Evolutionary conservation across 2,329 filamentous ascomycete genomes (phyloP), one percentile per base, ranked within the genome.

Genomic region (Fulvia fulva): DNA sequence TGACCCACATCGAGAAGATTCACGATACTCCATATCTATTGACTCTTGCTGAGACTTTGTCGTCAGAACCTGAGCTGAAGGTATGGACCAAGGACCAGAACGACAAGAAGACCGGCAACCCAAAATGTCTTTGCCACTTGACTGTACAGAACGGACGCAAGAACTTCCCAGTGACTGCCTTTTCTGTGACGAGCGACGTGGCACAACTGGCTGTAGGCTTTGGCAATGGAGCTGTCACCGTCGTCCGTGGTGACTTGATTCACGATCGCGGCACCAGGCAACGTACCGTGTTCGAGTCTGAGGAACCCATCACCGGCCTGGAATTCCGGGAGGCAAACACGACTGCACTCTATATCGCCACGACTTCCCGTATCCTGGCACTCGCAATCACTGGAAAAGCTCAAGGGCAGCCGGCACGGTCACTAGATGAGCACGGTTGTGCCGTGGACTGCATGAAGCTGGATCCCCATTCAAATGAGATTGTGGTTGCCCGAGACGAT

Each of bases 71-170:
- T 0, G 83, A 93, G 21, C 76, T 99, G 60, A 97, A 96, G 74
- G 93, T 97, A n/a, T 99, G 94, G 94, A 93, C 91, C 22, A 80
- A 99, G 66, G 92, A 97, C 72, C 95, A 92, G 76, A 82, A 88
- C 3, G 91, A 96, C 65, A 97, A 94, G 82, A 97, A 95, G 81
- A 95, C 90, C 4, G 91, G 91, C 44, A 80, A 88, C 61, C 94
- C 94, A 16, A 90, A 87, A 41, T 97, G 94, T 72, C 81, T 96
- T 65, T 96, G 90, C 70, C 94, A 88, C 0, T 77, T 97, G 53
- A 86, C 82, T 22, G 88, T 99, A 64, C 89, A 91, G 72, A 97
- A 97, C 77, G 91, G 89, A 43, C 85, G 90, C 71, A 91, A 93
- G 71, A 91, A 89, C 67, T 97, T 97, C 74, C 94, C 94, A n/a